A percentile compares a stretch with the other conserved stretches of the same genome.
These are phyloP conservation scores for Calamus simplicifolius DNA, from an alignment of 176 grass and related monocot genomes.

Conservation along the genomic window DNA sequence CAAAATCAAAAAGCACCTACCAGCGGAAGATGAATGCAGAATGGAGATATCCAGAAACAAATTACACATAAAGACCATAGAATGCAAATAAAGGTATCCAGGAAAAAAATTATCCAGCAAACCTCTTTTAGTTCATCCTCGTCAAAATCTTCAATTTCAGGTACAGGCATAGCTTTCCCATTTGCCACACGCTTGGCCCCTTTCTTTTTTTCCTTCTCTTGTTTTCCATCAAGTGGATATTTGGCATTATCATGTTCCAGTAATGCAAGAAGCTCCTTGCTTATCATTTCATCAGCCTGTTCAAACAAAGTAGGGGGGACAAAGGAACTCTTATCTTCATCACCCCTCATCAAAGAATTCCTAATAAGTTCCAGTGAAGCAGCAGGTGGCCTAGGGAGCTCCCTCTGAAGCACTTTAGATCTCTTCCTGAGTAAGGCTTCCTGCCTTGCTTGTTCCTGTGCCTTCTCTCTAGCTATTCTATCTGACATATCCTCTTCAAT, in stretches of 20 bases:
- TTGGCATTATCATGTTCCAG: slow-evolving; percentile 85
- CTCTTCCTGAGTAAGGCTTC: slow-evolving; percentile 82
- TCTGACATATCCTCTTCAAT: slow-evolving; percentile 90
- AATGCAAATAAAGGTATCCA: too few species aligned
- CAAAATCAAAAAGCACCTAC: too few species aligned
- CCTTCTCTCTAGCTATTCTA: slow-evolving; percentile 58
- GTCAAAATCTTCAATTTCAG: slow-evolving; percentile 83
- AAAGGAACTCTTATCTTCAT: slow-evolving; percentile 69
- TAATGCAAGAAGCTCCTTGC: slow-evolving; percentile 56
- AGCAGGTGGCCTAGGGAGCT: slow-evolving; percentile 68
- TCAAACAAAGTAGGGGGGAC: slow-evolving; percentile 82
- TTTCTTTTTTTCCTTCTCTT: slow-evolving; percentile 67
- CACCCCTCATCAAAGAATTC: slow-evolving; percentile 58
- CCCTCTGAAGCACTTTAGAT: slow-evolving; percentile 88
- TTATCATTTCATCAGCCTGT: slow-evolving; percentile 80
- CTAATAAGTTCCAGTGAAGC: slow-evolving; percentile 59
- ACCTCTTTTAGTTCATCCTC: slow-evolving; percentile 67
- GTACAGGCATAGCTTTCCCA: slow-evolving; percentile 24
- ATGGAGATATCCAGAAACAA: too few species aligned
- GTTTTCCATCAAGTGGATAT: slow-evolving; percentile 68
- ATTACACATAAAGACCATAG: too few species aligned
- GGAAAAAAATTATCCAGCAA: background rate
- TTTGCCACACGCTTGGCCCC: slow-evolving; percentile 32
- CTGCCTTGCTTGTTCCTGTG: slow-evolving; percentile 58
- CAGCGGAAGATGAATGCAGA: too few species aligned